Evolutionary conservation across 345 rosid species (phyloP).

Genomic region (Brassica juncea): DNA sequence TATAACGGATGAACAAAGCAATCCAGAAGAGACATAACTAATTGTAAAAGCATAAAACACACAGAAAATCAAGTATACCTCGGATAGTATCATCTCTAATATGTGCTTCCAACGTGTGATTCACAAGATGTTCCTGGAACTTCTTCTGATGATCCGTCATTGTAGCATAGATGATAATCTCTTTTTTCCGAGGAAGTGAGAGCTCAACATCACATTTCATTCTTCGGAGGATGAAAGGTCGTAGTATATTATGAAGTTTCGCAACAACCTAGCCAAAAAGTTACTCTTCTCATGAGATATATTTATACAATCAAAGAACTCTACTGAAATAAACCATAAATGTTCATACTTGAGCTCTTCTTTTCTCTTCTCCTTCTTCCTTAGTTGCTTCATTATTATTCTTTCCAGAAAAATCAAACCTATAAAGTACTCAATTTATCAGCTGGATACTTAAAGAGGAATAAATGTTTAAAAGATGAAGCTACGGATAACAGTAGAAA

Average conservation of each 20-base stretch:
- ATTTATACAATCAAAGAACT: slow-evolving; percentile 5
- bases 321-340: slow-evolving; percentile 12
- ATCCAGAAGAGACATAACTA: slow-evolving; percentile 12
- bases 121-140: slow-evolving; percentile 84
- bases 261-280: slow-evolving; percentile 67
- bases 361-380: slow-evolving; percentile 81
- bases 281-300: slow-evolving; percentile 9
- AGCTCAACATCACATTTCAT: slow-evolving; percentile 93
- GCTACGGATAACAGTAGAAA: background rate
- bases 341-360: slow-evolving; percentile 65
- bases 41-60: background rate
- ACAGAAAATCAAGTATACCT: slow-evolving; percentile 46
- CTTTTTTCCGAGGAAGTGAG: slow-evolving; percentile 88
- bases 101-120: slow-evolving; percentile 65
- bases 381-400: slow-evolving; percentile 45
- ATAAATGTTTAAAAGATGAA: background rate
- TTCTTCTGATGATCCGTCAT: slow-evolving; percentile 81
- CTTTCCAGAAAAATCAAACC: slow-evolving; percentile 92
- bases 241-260: slow-evolving; percentile 89
- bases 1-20: background rate
- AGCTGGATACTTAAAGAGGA: slow-evolving; percentile 1
- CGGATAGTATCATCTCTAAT: slow-evolving; percentile 46
- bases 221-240: slow-evolving; percentile 94
- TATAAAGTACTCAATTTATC: slow-evolving; percentile 33
- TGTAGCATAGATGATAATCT: slow-evolving; percentile 86